Base-by-base conservation (phyloP, 805 yeast species). In the Lachancea sp. region DNA sequence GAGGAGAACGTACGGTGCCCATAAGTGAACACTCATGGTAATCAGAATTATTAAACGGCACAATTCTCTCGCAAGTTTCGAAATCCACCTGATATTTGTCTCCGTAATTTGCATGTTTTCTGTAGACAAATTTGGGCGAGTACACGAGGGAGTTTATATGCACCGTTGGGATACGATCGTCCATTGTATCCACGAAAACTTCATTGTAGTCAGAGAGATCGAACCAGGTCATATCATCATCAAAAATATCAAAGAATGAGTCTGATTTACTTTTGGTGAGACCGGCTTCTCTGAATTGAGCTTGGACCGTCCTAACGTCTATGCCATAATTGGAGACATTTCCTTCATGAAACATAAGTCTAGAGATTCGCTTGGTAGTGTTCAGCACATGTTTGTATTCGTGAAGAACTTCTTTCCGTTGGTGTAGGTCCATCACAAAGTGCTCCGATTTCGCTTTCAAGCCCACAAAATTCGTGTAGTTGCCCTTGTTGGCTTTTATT, bases 111-210 rank as follows among this genome's bases (percentile, higher is more conserved):
- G 86, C 78, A 46, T 81, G 78, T 36, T 90, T 70, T 45, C 74
- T 64, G 56, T 85, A 89, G 2, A 80, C 68, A 55, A 88, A 80
- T 32, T 76, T 65, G 4, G 90, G 84, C 0, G 94, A 69, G 58
- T 65, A 77, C 50, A 85, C 51, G 46, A 88, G 61, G 2, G 95
- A 90, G 31, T 65, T 54, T 2, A 81, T 72, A 11, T 61, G 65
- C 34, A 86, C 67, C 9, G 51, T 31, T 43, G 80, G 67, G 3
- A 60, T 51, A 36, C 59, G 58, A 1, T 60, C 56, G 8, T 56
- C 53, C 6, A 72, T 45, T 3, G 70, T 52, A 0, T 75, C 65
- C 6, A 65, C 51, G 37, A 69, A 74, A 1, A 78, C 72, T 51
- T 83, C 89, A 32, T 71, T 71, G 45, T 68, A 80, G 55, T 83